These are phyloP conservation scores for Sarcomyxa edulis DNA, from an alignment of 768 basidiomycete genomes.

Conservation along the genomic window DNA sequence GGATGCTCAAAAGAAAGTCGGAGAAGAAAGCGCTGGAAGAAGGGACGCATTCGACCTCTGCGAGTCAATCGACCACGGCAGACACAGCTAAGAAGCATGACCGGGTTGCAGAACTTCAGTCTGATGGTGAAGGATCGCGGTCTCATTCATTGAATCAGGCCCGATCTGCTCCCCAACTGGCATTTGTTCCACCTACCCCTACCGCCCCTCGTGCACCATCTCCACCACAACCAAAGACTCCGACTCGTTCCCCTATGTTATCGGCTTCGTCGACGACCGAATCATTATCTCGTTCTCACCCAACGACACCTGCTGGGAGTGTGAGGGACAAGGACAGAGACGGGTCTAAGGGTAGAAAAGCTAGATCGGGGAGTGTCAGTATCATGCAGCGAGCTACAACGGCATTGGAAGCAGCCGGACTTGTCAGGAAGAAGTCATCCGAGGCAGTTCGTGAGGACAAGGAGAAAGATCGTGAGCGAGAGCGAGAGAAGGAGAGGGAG, in stretches of 20 bases:
- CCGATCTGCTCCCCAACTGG: conserved; percentile 52
- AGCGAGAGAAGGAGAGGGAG: conserved; percentile 39
- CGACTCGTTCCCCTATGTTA: conserved; percentile 46
- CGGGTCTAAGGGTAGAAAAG: conserved; percentile 56
- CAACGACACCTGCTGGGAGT: conserved; percentile 64
- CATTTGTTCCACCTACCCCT: conserved; percentile 76
- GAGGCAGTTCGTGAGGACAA: conserved; percentile 68
- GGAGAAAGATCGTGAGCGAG: conserved; percentile 35
- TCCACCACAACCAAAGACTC: conserved; percentile 48
- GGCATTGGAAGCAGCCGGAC: conserved; percentile 77
- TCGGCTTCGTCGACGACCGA: conserved; percentile 53
- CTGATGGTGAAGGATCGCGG: conserved; percentile 24
- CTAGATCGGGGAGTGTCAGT: conserved; percentile 83
- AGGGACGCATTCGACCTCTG: conserved; percentile 7
- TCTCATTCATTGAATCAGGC: conserved; percentile 22
- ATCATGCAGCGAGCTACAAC: conserved; percentile 97
- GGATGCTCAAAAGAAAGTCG: conserved; percentile 86
- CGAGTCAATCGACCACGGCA: conserved; percentile 12
- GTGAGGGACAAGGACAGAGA: conserved; percentile 45
- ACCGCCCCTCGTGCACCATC: conserved; percentile 45
- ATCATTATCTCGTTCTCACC: conserved; percentile 56
- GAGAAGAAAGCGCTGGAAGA: conserved; percentile 48
- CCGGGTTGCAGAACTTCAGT: conserved; percentile 38
- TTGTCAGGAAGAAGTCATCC: conserved; percentile 77
- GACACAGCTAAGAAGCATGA: conserved; percentile 13